Percentiles rank a stretch among this genome's conserved stretches.
Conservation (phyloP, 2,329 filamentous ascomycete genomes). For the Pseudogymnoascus sp. region DNA sequence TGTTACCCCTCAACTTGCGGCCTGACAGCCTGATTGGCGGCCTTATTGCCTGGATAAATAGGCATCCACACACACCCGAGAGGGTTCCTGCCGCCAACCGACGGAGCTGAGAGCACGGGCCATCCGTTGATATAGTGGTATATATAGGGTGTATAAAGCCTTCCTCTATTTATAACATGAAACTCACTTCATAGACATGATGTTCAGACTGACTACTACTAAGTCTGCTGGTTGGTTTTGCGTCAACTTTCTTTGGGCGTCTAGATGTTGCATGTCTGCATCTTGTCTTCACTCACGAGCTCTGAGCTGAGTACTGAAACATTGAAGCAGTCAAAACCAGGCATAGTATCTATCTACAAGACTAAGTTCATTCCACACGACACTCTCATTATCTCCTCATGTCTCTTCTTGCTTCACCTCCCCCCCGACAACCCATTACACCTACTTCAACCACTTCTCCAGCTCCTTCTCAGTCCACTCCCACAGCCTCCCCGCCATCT, state of each 20-base stretch:
- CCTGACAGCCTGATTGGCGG: constrained; percentile 1
- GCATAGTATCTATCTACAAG: background rate
- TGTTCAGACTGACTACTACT: background rate
- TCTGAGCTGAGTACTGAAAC: no score
- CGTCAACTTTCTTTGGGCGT: background rate
- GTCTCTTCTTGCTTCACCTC: no score
- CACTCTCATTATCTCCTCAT: background rate
- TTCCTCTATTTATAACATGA: no score
- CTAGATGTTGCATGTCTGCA: background rate
- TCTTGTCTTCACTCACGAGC: background rate
- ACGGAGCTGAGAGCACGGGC: background rate
- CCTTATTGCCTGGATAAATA: background rate
- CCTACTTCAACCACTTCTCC: constrained; percentile 11
- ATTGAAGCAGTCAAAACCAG: background rate
- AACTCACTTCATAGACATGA: background rate
- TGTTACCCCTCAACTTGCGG: background rate
- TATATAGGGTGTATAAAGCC: background rate
- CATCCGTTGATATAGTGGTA: background rate
- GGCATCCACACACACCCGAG: background rate
- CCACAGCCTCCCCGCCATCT: constrained; percentile 31
- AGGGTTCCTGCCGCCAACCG: background rate
- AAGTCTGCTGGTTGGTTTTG: background rate
- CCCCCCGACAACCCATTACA: background rate
- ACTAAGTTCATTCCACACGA: background rate
- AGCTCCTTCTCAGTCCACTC: constrained; percentile 32